Base-by-base conservation (phyloP, 768 basidiomycete species). In the Tulasnella sp. region DNA sequence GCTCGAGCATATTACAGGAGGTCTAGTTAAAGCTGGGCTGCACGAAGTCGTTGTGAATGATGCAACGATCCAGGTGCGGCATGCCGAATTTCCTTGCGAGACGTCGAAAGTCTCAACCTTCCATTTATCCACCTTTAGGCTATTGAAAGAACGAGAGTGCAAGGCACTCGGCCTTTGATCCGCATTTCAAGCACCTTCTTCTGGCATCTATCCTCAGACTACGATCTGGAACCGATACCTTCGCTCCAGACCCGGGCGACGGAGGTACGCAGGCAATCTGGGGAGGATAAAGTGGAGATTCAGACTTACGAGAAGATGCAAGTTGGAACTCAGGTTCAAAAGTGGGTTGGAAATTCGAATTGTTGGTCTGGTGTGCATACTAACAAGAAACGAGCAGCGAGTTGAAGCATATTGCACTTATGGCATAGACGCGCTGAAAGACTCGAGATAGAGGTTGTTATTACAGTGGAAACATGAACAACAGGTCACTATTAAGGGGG, bases 121-220 rank as follows among this genome's bases (percentile, higher is more conserved):
- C 9, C 29, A 26, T 11, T 71, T 36, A 1, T 66, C 9, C 3
- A 12, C 29, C 11, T n/a, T 26, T 32, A 93, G 90, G 83, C 86
- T 17, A 87, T 95, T 66, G 84, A 87, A 70, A 81, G 82, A 67
- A 85, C 90, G 47, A 89, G 84, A 75, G 75, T 75, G 12, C 82
- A 85, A 73, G 83, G 81, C 73, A 88, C 93, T 69, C 88, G 95
- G n/a, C 95, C 95, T 14, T 82, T 90, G 40, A 92, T 95, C 75
- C 89, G 95, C n/a, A 95, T 98, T 75, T 95, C 94, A 2, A 95
- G 93, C 1, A 98, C 95, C 0, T 95, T 95, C 80, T 97, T 97
- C 83, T 96, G 91, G 91, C 94, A 95, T 77, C 84, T 97, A 14
- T 92, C 88, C 0, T 94, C 94, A 1, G 92, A 95, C 78, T 87